phyloP scores from a whole-genome alignment of 2,329 filamentous ascomycete genomes.

The Colletotrichum sp. region DNA sequence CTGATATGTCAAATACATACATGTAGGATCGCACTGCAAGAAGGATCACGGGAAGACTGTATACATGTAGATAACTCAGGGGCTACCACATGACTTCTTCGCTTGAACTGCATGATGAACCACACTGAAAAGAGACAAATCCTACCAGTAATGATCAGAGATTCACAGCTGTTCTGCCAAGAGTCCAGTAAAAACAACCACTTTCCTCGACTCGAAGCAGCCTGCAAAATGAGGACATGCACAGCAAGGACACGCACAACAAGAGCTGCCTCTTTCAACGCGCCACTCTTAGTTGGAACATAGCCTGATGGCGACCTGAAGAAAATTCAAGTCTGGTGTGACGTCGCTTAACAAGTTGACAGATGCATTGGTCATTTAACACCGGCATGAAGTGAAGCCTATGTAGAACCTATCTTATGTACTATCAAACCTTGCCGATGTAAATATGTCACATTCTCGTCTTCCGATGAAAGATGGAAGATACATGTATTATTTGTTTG shows the following conservation, averaged over 20 bases:
- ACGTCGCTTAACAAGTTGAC: not conserved
- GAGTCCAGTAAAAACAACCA: not conserved
- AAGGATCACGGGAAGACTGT: not conserved
- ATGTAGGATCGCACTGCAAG: too few species aligned
- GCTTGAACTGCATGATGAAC: not conserved
- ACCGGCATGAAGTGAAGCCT: not conserved
- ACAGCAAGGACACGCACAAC: not conserved
- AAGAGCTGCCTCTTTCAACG: not conserved
- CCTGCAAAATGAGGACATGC: not conserved
- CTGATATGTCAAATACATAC: fast-evolving
- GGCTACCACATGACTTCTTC: not conserved
- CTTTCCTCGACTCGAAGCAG: not conserved
- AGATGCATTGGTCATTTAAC: not conserved
- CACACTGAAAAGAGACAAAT: not conserved
- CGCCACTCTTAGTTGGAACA: not conserved
- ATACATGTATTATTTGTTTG: not conserved
- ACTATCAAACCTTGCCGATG: not conserved
- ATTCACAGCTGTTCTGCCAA: not conserved
- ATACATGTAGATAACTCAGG: not conserved
- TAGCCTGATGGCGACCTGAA: not conserved
- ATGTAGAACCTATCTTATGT: not conserved
- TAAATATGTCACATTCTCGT: not conserved
- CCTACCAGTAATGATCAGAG: not conserved
- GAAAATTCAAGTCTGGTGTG: not conserved
- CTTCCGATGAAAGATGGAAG: fast-evolving